A percentile compares a stretch with the other conserved stretches of the same genome.
Conservation (phyloP, 345 rosid genomes). For the Melastoma malabathricum region DNA sequence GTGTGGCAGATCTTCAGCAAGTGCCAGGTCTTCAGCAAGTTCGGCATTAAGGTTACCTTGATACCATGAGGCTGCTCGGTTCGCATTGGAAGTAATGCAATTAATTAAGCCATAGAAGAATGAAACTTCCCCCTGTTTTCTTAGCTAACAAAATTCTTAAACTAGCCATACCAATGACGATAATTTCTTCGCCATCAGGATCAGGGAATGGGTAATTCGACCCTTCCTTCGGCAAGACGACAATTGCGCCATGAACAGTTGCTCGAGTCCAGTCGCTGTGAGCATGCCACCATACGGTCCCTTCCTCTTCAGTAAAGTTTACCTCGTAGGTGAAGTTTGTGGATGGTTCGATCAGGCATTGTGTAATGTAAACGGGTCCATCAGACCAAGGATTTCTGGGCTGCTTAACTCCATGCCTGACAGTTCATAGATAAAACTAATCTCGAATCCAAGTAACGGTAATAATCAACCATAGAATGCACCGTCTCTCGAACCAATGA, state of each 20-base stretch:
- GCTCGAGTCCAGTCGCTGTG: slow-evolving; percentile 28
- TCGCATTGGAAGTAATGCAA: too few species aligned
- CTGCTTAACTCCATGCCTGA: slow-evolving; percentile 21
- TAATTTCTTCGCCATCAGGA: slow-evolving; percentile 11
- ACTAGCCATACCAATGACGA: slow-evolving; percentile 7
- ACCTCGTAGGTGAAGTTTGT: slow-evolving; percentile 14
- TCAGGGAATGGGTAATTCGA: slow-evolving; percentile 12
- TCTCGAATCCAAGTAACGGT: too few species aligned
- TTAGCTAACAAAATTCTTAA: too few species aligned
- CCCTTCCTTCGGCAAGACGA: slow-evolving; percentile 13
- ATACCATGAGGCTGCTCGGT: too few species aligned
- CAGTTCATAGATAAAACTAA: too few species aligned
- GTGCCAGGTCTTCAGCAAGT: background rate
- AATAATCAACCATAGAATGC: too few species aligned
- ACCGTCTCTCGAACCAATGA: too few species aligned
- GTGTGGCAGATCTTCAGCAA: background rate
- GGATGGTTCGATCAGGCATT: slow-evolving; percentile 10
- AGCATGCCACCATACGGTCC: slow-evolving; percentile 33
- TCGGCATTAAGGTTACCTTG: slow-evolving; percentile 1
- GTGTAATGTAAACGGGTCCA: slow-evolving; percentile 17
- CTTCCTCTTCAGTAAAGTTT: slow-evolving; percentile 18
- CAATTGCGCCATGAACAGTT: slow-evolving; percentile 25
- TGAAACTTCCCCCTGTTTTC: too few species aligned
- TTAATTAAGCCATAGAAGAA: too few species aligned
- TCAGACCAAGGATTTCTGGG: slow-evolving; percentile 18